Percentiles rank a stretch among this genome's conserved stretches.
These are phyloP conservation scores for Hymenoscyphus fructigenus DNA, from an alignment of 2,329 filamentous ascomycete species.

Conservation along the genomic window DNA sequence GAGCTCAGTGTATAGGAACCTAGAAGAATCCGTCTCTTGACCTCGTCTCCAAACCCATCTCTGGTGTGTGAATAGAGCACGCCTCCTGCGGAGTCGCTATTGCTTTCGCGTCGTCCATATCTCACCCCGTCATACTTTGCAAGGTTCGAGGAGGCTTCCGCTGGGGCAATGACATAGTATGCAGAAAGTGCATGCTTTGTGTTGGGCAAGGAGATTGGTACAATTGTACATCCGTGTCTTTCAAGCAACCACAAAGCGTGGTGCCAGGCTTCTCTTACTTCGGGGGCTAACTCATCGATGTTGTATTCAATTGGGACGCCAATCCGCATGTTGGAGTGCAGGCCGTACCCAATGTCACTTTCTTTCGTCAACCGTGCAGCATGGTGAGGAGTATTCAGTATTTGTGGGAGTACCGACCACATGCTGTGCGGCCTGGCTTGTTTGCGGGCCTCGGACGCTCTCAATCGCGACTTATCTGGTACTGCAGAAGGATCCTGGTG, in stretches of 20 bases:
- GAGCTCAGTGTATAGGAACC: slow-evolving; percentile 90
- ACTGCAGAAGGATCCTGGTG: slow-evolving; percentile 53
- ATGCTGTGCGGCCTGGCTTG: background rate
- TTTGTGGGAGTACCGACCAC: background rate
- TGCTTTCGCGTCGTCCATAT: slow-evolving; percentile 57
- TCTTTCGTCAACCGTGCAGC: background rate
- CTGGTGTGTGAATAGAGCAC: slow-evolving; percentile 76
- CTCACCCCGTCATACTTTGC: slow-evolving; percentile 97
- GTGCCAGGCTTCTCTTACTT: slow-evolving; percentile 70
- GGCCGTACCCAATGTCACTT: background rate
- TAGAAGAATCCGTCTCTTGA: slow-evolving; percentile 80
- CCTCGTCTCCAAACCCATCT: slow-evolving; percentile 77
- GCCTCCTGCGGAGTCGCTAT: slow-evolving; percentile 55
- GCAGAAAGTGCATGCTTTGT: slow-evolving; percentile 85
- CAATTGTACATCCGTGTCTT: slow-evolving; percentile 65
- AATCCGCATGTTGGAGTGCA: slow-evolving; percentile 41
- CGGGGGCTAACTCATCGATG: slow-evolving; percentile 71
- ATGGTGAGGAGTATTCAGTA: background rate
- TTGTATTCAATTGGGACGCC: slow-evolving; percentile 79
- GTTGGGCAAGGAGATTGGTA: slow-evolving; percentile 76
- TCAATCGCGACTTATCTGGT: slow-evolving; percentile 43
- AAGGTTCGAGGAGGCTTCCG: slow-evolving; percentile 92
- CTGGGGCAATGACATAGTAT: slow-evolving; percentile 93
- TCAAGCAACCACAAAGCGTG: slow-evolving; percentile 59
- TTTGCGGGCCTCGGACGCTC: slow-evolving; percentile 3